phyloP scores from a whole-genome alignment of 176 grass and related monocot species.

The Carex cristatella region DNA sequence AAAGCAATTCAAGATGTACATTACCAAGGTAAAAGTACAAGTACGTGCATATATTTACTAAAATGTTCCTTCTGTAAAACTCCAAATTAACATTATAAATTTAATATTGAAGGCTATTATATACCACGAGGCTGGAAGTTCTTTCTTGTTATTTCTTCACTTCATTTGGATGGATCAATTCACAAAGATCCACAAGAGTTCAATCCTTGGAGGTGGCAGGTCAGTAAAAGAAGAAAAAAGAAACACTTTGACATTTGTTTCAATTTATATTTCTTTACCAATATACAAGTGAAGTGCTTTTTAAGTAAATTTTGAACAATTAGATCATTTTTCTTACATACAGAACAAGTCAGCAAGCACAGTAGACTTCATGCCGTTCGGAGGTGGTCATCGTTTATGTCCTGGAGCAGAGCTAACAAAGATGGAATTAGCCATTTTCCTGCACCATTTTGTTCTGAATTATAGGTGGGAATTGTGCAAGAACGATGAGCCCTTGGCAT shows the following conservation, averaged over 20 bases:
- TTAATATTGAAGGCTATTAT: slow-evolving; percentile 23
- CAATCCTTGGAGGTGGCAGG: slow-evolving; percentile 51
- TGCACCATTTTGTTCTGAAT: slow-evolving; percentile 32
- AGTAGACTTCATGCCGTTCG: slow-evolving; percentile 21
- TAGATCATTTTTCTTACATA: background rate
- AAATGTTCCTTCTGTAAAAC: background rate
- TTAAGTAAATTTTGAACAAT: background rate
- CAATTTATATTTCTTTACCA: background rate
- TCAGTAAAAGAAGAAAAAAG: background rate
- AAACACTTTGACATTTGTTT: background rate
- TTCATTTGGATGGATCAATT: slow-evolving; percentile 30
- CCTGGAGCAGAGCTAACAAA: slow-evolving; percentile 31
- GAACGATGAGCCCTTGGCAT: slow-evolving; percentile 12
- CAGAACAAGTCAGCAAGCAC: background rate
- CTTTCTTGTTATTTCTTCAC: slow-evolving; percentile 21
- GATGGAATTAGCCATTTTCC: slow-evolving; percentile 35
- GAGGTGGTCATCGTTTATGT: slow-evolving; percentile 26
- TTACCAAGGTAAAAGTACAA: slow-evolving; percentile 30
- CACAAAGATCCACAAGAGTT: slow-evolving; percentile 23
- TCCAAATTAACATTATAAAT: background rate
- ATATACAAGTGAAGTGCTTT: background rate
- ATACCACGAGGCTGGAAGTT: slow-evolving; percentile 38
- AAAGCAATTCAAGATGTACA: slow-evolving; percentile 28
- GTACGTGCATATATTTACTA: background rate
- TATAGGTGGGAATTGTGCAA: slow-evolving; percentile 35